Conservation (phyloP, 805 yeast species). For the Wickerhamomyces tratensis region DNA sequence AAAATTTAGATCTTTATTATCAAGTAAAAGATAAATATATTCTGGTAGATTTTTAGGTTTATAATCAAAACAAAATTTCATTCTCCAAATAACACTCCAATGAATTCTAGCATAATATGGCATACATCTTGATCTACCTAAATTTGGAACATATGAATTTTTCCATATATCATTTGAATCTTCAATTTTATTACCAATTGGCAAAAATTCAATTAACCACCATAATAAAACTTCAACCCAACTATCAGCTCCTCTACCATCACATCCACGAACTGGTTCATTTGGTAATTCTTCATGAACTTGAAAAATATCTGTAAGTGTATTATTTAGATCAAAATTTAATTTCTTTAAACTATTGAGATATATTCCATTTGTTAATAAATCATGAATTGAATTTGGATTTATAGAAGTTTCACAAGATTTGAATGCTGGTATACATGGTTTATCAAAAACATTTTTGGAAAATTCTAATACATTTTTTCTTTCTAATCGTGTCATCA, state of each 20-base stretch:
- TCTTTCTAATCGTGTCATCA: conserved; percentile 4
- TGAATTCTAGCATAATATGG: conserved; percentile 41
- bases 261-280: conserved; percentile 19
- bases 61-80: conserved; percentile 35
- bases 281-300: conserved; percentile 14
- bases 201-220: conserved; percentile 59
- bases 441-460: conserved; percentile 1
- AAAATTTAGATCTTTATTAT: conserved; percentile 4
- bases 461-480: conserved; percentile 5
- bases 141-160: conserved; percentile 40
- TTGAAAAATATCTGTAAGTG: conserved; percentile 4
- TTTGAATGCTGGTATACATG: conserved; percentile 8
- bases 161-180: conserved; percentile 40
- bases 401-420: background rate
- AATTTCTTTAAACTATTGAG: conserved; percentile 9
- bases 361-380: conserved; percentile 10
- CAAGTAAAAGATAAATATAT: conserved; percentile 18
- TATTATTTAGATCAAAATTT: conserved; percentile 2
- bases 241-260: conserved; percentile 28
- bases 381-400: conserved; percentile 2
- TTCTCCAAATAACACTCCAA: conserved; percentile 57
- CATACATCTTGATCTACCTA: conserved; percentile 41
- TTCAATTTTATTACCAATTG: conserved; percentile 43
- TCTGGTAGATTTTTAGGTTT: conserved; percentile 34
- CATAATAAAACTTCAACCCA: conserved; percentile 28